Conservation (phyloP, 2,329 filamentous ascomycete species). For the Botrytis porri region DNA sequence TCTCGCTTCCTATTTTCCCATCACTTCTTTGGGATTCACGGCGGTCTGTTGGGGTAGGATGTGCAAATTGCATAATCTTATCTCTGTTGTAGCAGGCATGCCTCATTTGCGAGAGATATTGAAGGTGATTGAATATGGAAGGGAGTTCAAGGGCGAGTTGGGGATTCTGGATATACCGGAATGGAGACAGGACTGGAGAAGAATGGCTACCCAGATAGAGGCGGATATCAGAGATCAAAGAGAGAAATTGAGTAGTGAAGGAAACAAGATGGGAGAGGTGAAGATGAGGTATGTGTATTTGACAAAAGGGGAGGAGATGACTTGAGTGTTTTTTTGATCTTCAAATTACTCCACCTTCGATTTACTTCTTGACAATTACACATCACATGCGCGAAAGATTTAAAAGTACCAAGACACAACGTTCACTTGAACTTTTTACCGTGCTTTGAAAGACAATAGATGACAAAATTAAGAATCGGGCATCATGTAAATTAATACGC, state of each 20-base stretch:
- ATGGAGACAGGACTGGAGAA: neutral
- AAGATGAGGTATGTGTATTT: constrained; percentile 3
- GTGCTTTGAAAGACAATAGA: neutral
- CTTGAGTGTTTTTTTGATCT: neutral
- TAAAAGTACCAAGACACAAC: neutral
- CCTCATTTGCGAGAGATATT: neutral
- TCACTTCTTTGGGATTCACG: neutral
- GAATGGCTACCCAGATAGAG: neutral
- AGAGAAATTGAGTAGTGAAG: neutral
- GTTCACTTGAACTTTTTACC: neutral
- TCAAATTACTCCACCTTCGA: neutral
- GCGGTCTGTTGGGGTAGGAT: neutral
- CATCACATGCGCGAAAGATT: neutral
- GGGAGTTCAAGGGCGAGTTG: neutral
- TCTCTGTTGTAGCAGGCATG: neutral
- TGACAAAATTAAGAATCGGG: neutral
- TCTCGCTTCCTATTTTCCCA: neutral
- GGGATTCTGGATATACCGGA: neutral
- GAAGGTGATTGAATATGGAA: neutral
- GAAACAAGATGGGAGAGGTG: neutral
- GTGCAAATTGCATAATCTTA: neutral
- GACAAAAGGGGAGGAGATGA: neutral
- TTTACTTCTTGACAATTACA: neutral
- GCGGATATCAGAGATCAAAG: neutral
- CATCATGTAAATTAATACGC: neutral